Evolutionary conservation across 1,284 basidiomycete genomes (phyloP), one percentile per base, ranked within the genome.

Genomic region (Cryptococcus sp.): DNA sequence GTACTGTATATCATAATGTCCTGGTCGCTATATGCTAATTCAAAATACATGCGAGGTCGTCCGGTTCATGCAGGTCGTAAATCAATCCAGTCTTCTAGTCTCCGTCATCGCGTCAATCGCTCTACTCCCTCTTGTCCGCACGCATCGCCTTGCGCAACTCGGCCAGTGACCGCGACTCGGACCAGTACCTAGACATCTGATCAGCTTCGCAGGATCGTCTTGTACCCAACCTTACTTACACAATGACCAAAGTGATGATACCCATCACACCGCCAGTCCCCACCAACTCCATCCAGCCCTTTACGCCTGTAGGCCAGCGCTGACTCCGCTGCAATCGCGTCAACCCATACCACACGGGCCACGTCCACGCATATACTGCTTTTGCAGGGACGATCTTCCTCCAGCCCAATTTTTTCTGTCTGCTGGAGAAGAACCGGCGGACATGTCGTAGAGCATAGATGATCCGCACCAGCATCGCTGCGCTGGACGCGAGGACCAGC

Each of bases 401-500:
- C 47, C 66, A 41, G 17, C n/a, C 51, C 23, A 46, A 42, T 17
- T 42, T 50, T 19, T 47, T 50, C 16, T 17, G 7, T 23, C 51
- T 39, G 20, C 17, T 27, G 19, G 15, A 41, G 53, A 58, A 60
- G 23, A 54, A 57, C 5, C 56, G 40, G 3, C 51, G 50, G 1
- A 68, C 74, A 56, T 76, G 74, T 1, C 38, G 20, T 3, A 56
- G 56, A 10, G 74, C 72, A 49, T 74, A 76, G 0, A 50, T 52
- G 31, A 78, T 75, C 19, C 77, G 61, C 3, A 75, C 64, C 3
- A 68, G n/a, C 77, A 77, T 78, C 11, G 71, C 68, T 6, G 66
- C 46, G 27, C 70, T 73, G 5, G 70, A 73, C 85, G 91, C 91
- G 75, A 91, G 93, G 25, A 93, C 91, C 73, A 94, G 93, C 4